Base-by-base conservation (phyloP, 1,284 basidiomycete genomes). In the Omphalotus olearius region DNA sequence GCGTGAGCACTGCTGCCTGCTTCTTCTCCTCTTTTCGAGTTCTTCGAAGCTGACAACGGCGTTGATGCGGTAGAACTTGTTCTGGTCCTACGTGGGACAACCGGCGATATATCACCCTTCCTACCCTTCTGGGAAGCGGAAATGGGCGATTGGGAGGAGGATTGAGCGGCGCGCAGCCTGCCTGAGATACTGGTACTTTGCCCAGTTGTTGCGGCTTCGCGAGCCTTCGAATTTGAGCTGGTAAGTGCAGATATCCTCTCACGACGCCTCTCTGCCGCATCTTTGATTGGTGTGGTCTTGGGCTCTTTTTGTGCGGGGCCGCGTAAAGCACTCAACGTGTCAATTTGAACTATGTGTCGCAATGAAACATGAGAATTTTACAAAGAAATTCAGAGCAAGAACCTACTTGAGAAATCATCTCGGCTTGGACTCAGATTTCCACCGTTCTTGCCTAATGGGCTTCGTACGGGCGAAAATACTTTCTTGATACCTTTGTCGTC, bases 401-500 rank as follows among this genome's bases (percentile, higher is more conserved):
- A 47, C 62, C 43, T 55, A 68, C 63, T 56, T 33, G 66, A 65
- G 35, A 68, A 61, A 47, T 64, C 61, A 43, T 57, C 64, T 58
- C 48, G 58, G 56, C 55, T 64, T 9, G 23, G 33, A 41, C 36
- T 45, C 42, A 33, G 16, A 20, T 51, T 55, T 38, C 42, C 40
- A 26, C 35, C 50, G 17, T 61, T 64, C 45, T 63, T 69, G 45
- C 73, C 70, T 5, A 72, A 66, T 7, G 76, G 75, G 47, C 69
- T 70, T 52, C 72, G 67, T 10, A 63, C 59, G 6, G 73, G 75
- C 6, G 75, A 73, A 49, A 75, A 66, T 1, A 69, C 60, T 47
- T 70, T 71, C 45, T 64, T 66, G 17, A 35, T 14, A n/a, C 25
- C n/a, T 4, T 36, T 44, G 16, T 35, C 48, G 14, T 51, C 44